Percentiles rank a stretch among this genome's conserved stretches.
Conservation (phyloP, 2,329 filamentous ascomycete species). For the Cercospora sp. region DNA sequence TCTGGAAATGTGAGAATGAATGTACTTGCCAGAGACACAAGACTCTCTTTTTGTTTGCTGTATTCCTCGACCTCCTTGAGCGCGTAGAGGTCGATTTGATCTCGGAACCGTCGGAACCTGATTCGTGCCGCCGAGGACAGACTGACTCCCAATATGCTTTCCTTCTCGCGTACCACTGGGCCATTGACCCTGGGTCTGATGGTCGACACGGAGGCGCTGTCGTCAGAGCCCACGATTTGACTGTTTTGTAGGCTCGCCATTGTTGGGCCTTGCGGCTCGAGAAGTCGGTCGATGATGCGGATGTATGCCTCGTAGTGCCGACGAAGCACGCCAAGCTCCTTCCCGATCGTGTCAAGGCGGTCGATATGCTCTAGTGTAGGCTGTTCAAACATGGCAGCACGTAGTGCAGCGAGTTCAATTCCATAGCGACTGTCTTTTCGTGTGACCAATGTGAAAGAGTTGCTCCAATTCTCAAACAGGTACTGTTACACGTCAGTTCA, state of each 20-base stretch:
- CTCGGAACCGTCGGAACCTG: conserved; percentile 60
- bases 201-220: conserved; percentile 29
- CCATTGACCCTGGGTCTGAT: conserved; percentile 24
- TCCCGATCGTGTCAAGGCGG: conserved; percentile 60
- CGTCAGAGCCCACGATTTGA: conserved; percentile 37
- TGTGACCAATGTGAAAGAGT: conserved; percentile 58
- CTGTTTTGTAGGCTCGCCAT: conserved; percentile 48
- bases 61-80: conserved; percentile 63
- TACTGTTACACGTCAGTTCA: conserved; percentile 41
- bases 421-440: conserved; percentile 50
- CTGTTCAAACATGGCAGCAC: conserved; percentile 56
- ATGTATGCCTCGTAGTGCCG: conserved; percentile 63
- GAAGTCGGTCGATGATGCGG: conserved; percentile 60
- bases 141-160: conserved; percentile 47
- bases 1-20: conserved; percentile 2
- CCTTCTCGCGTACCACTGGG: conserved; percentile 29
- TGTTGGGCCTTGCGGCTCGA: conserved; percentile 48
- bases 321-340: conserved; percentile 60
- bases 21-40: conserved; percentile 64
- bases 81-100: conserved; percentile 61
- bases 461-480: conserved; percentile 65
- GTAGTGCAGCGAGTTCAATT: conserved; percentile 47
- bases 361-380: conserved; percentile 50
- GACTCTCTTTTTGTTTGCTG: conserved; percentile 67
- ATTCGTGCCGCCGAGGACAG: conserved; percentile 54